A percentile compares a stretch with the other conserved stretches of the same genome.
Evolutionary conservation across 1,284 basidiomycete genomes (phyloP).

Genomic region (Malassezia cuniculi): DNA sequence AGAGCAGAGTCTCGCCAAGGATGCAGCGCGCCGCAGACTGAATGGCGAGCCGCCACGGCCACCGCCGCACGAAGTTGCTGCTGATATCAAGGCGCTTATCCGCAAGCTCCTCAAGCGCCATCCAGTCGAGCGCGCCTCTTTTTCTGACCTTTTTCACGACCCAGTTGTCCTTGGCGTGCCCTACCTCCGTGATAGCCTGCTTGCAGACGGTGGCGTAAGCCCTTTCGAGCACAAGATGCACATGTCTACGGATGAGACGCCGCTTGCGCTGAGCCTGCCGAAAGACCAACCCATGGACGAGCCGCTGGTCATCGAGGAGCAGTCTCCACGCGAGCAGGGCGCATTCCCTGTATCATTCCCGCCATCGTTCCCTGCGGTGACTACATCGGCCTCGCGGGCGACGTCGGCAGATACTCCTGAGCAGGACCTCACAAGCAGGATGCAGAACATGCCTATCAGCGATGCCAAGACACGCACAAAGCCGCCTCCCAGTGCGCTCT

Average conservation of each 20-base stretch:
- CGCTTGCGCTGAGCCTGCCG: too few species aligned
- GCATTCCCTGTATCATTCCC: too few species aligned
- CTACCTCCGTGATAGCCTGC: too few species aligned
- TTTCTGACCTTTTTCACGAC: slow-evolving; percentile 72
- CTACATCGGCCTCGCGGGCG: too few species aligned
- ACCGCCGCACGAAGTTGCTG: slow-evolving; percentile 52
- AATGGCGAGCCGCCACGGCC: slow-evolving; percentile 28
- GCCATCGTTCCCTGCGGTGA: too few species aligned
- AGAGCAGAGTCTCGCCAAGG: slow-evolving; percentile 26
- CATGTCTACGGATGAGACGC: not conserved
- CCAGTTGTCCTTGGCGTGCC: slow-evolving; percentile 7
- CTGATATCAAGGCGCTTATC: slow-evolving; percentile 79
- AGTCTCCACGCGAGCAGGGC: not conserved
- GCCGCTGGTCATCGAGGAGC: not conserved
- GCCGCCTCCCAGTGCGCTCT: slow-evolving; percentile 45
- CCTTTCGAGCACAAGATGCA: too few species aligned
- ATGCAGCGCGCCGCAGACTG: slow-evolving; percentile 25
- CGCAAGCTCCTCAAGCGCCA: slow-evolving; percentile 67
- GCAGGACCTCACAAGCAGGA: not conserved
- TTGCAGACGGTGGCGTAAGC: too few species aligned
- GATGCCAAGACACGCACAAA: too few species aligned
- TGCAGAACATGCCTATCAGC: slow-evolving; percentile 1
- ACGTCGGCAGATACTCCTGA: slow-evolving; percentile 2
- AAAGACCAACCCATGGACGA: not conserved
- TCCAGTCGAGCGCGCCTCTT: slow-evolving; percentile 71